Conservation (phyloP, 78 protist genomes). For the Cyanophora paradoxa region DNA sequence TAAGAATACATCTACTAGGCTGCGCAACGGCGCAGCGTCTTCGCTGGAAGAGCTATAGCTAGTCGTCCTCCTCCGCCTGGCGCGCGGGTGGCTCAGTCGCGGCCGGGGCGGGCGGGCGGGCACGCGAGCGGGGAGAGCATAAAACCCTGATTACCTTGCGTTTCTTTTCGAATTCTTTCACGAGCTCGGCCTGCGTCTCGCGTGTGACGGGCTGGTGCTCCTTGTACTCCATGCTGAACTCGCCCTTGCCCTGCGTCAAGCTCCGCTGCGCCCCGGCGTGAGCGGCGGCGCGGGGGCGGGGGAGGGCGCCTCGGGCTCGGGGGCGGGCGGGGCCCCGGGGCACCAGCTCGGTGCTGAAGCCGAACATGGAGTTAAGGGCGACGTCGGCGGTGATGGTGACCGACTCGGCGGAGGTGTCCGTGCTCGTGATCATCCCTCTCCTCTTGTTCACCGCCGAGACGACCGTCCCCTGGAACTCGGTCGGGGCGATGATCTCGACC, state of each 20-base stretch:
- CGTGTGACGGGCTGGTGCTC: conserved; percentile 24
- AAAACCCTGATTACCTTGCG: no score
- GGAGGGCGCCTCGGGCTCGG: no score
- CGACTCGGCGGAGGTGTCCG: conserved; percentile 32
- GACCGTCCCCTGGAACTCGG: conserved; percentile 63
- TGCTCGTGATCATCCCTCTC: not conserved
- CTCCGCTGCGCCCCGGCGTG: no score
- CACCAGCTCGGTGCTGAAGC: conserved; percentile 87
- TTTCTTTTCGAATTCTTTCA: conserved; percentile 16
- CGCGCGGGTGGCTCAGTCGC: no score
- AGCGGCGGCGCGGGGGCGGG: no score
- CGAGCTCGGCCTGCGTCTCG: conserved; percentile 15
- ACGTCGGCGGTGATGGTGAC: conserved; percentile 59
- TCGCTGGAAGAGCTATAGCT: no score
- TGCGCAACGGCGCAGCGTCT: no score
- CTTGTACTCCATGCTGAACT: conserved; percentile 72
- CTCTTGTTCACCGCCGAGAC: conserved; percentile 1
- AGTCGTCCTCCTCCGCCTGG: no score
- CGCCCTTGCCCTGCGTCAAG: conserved; percentile 81
- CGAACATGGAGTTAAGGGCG: conserved; percentile 88
- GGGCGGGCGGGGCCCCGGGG: no score
- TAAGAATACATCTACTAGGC: no score
- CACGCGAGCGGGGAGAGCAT: no score
- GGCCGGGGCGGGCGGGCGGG: no score
- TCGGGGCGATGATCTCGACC: conserved; percentile 74